phyloP scores from a whole-genome alignment of 352 stramenopile genomes.

The Elongisporangium undulatum region DNA sequence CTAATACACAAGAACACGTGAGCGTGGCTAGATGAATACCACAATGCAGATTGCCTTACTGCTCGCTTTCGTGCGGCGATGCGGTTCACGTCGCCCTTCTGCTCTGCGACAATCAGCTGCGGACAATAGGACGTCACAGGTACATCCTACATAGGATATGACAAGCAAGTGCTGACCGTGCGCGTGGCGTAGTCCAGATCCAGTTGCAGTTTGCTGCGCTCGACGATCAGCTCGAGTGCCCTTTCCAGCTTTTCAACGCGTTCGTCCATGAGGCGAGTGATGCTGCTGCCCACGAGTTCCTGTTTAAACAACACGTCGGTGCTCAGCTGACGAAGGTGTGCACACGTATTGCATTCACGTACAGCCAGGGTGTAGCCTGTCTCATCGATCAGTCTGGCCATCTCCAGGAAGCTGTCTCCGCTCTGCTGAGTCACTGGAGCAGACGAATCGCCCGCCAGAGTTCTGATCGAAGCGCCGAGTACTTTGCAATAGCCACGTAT shows the following conservation, averaged over 20 bases:
- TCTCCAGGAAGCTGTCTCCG: not conserved
- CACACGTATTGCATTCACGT: not conserved
- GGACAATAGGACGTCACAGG: not conserved
- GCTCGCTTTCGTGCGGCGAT: conserved; percentile 51
- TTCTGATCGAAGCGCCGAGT: not conserved
- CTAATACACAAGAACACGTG: conserved; percentile 9
- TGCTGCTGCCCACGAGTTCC: conserved; percentile 30
- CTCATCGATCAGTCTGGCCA: not conserved
- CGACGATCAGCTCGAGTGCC: conserved; percentile 33
- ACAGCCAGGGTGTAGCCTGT: not conserved
- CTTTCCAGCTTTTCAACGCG: conserved; percentile 29
- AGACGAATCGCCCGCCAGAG: not conserved
- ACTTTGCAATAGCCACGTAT: not conserved
- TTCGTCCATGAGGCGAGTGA: conserved; percentile 39
- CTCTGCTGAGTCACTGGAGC: not conserved
- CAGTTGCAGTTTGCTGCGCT: conserved; percentile 45
- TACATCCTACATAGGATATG: not conserved
- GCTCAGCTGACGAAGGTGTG: not conserved
- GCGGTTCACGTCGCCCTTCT: conserved; percentile 52
- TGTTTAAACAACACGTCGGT: conserved; percentile 3
- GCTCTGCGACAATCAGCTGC: conserved; percentile 45
- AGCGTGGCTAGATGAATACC: not conserved
- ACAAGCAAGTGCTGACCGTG: conserved; percentile 20
- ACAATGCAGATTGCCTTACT: conserved; percentile 16
- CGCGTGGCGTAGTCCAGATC: conserved; percentile 73